Conservation (phyloP, 2,329 filamentous ascomycete species). For the Aspergillus terreus region DNA sequence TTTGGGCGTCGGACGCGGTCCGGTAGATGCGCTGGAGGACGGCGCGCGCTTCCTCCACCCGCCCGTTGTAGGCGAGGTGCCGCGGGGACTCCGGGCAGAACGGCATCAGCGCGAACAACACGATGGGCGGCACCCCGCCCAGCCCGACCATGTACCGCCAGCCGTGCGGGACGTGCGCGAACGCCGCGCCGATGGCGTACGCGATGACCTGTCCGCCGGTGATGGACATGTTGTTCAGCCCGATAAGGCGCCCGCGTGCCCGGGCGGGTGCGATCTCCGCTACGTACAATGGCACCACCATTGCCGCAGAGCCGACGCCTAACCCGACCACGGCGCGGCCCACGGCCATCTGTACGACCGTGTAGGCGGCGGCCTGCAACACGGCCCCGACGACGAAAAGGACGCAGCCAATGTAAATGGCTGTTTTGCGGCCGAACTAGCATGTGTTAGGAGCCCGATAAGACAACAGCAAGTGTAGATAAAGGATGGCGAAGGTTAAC, state of each 20-base stretch:
- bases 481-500: slow-evolving; percentile 11
- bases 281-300: slow-evolving; percentile 48
- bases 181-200: slow-evolving; percentile 42
- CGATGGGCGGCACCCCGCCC: slow-evolving; percentile 46
- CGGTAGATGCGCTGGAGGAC: slow-evolving; percentile 29
- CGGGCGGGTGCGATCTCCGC: slow-evolving; percentile 50
- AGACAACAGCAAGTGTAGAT: neutral
- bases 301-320: slow-evolving; percentile 48
- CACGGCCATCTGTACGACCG: slow-evolving; percentile 43
- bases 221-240: slow-evolving; percentile 46
- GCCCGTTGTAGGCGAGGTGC: slow-evolving; percentile 19
- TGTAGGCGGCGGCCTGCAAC: slow-evolving; percentile 34
- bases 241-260: slow-evolving; percentile 39
- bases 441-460: neutral
- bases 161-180: slow-evolving; percentile 39
- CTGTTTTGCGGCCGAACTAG: slow-evolving; percentile 37
- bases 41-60: slow-evolving; percentile 26
- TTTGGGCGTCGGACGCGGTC: slow-evolving; percentile 36
- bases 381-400: slow-evolving; percentile 40
- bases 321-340: slow-evolving; percentile 48
- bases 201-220: slow-evolving; percentile 42
- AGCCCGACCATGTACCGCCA: slow-evolving; percentile 52
- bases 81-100: slow-evolving; percentile 39
- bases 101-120: slow-evolving; percentile 43
- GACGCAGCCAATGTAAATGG: slow-evolving; percentile 40